These are phyloP conservation scores for Torulaspora quercuum DNA, from an alignment of 805 yeast genomes.

Conservation along the genomic window DNA sequence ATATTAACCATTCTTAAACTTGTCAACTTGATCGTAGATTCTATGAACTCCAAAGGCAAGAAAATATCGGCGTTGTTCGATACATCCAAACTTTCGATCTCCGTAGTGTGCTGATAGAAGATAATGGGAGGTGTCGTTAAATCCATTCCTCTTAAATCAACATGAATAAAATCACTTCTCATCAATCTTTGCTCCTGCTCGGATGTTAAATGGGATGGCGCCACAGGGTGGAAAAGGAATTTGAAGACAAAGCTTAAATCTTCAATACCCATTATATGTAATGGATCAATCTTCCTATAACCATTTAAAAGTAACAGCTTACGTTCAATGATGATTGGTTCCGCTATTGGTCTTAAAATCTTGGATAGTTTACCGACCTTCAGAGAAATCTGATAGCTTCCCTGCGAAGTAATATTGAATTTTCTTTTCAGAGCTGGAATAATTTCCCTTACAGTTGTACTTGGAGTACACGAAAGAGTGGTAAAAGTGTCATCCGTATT, in stretches of 20 bases:
- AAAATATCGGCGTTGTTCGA: constrained; percentile 83
- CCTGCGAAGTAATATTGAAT: constrained; percentile 64
- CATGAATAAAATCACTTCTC: constrained; percentile 60
- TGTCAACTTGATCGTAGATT: constrained; percentile 66
- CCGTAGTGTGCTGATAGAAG: constrained; percentile 74
- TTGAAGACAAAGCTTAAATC: constrained; percentile 81
- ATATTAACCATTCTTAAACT: constrained; percentile 66
- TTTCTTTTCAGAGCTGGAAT: constrained; percentile 70
- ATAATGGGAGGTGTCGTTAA: constrained; percentile 82
- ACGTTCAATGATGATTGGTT: constrained; percentile 74
- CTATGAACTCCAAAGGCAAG: constrained; percentile 81
- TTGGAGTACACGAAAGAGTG: constrained; percentile 73
- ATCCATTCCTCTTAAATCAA: constrained; percentile 67
- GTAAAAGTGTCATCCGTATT: constrained; percentile 80
- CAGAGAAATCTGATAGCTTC: constrained; percentile 72
- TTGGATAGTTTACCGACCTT: constrained; percentile 74
- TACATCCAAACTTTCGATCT: constrained; percentile 76
- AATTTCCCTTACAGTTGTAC: constrained; percentile 72
- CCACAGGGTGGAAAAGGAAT: constrained; percentile 65
- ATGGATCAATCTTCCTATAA: constrained; percentile 68
- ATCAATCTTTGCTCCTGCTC: constrained; percentile 67
- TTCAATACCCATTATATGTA: constrained; percentile 75
- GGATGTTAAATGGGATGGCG: constrained; percentile 56
- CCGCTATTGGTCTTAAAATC: constrained; percentile 65
- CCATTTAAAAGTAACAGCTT: constrained; percentile 73